Evolutionary conservation across 805 yeast genomes (phyloP), one percentile per base, ranked within the genome.

Genomic region (Wickerhamomyces alni): DNA sequence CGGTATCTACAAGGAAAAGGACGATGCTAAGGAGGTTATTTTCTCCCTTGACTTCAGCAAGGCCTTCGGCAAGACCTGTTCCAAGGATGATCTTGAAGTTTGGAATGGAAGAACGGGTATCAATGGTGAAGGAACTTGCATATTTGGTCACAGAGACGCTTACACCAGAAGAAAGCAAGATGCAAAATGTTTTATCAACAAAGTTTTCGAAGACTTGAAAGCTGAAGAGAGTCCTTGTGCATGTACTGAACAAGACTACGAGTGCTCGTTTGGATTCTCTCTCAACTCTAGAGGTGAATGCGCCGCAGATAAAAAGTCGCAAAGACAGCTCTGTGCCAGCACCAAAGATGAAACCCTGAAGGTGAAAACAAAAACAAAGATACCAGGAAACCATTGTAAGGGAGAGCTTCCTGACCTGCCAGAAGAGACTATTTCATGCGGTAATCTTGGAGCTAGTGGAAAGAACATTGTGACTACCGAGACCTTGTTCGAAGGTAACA

Each of bases 81-180:
- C 61, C 5, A 60, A 65, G 2, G 43, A 48, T 3, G 95, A 87
- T 55, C 68, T 79, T 47, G 95, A 87, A 59, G 69, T 66, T 4
- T 74, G 86, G 70, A 66, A 67, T 41, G 80, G 84, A 1, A 67
- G 86, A 35, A 48, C 60, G 5, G 53, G 52, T 30, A 51, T 45
- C 3, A 29, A 46, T 3, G 48, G 45, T 17, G 58, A 44, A 48
- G 69, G 58, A 19, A 48, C 40, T 39, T 87, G 96, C 63, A 64
- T 83, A 22, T 71, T 72, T 63, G 96, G 96, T 3, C 83, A 77
- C 40, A 72, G 65, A 44, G 86, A 82, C 46, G 70, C 66, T 40
- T 81, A 77, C 53, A 58, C 52, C 35, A 70, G 95, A 57, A 76
- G 95, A 63, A 86, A 83, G 52, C 69, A 69, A 28, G 75, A 71